Evolutionary conservation across 768 basidiomycete genomes (phyloP).

Genomic region (Agrocybe praecox): DNA sequence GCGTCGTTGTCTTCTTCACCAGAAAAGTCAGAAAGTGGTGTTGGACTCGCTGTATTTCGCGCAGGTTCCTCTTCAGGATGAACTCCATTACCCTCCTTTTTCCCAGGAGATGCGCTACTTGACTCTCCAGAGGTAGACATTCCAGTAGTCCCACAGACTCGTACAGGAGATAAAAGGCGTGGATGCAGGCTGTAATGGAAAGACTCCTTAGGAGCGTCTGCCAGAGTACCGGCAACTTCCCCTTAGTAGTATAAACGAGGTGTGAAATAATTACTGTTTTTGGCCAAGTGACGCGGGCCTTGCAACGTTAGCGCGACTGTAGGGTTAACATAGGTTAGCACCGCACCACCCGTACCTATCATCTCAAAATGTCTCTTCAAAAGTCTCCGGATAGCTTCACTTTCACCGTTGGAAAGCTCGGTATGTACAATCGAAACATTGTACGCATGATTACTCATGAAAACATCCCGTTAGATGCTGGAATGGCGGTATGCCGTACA

Average conservation of each 20-base stretch:
- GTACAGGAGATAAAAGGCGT: too few relatives aligned
- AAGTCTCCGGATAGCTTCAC: slow-evolving; percentile 70
- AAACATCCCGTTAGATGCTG: slow-evolving; percentile 63
- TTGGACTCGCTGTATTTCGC: slow-evolving; percentile 15
- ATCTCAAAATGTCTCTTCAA: slow-evolving; percentile 22
- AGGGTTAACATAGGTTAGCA: too few relatives aligned
- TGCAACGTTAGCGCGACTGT: too few relatives aligned
- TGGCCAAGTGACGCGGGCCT: too few relatives aligned
- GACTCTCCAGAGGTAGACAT: slow-evolving; percentile 7
- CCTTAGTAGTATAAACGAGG: too few relatives aligned
- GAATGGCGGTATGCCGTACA: slow-evolving; percentile 75
- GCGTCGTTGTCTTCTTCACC: slow-evolving; percentile 9
- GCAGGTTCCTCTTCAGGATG: slow-evolving; percentile 2
- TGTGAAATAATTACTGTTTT: too few relatives aligned
- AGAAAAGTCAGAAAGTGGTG: slow-evolving; percentile 2
- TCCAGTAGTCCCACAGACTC: too few relatives aligned
- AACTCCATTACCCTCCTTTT: slow-evolving; percentile 2
- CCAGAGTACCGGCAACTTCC: too few relatives aligned
- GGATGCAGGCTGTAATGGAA: too few relatives aligned
- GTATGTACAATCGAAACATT: slow-evolving; percentile 41
- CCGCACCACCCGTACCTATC: too few relatives aligned
- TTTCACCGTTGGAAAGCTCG: slow-evolving; percentile 95
- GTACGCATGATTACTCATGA: background rate
- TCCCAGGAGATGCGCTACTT: slow-evolving; percentile 1
- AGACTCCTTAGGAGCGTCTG: too few relatives aligned